A percentile compares a stretch with the other conserved stretches of the same genome.
Conservation (phyloP, 495 filamentous ascomycete species). For the Podospora pseudoanserina region DNA sequence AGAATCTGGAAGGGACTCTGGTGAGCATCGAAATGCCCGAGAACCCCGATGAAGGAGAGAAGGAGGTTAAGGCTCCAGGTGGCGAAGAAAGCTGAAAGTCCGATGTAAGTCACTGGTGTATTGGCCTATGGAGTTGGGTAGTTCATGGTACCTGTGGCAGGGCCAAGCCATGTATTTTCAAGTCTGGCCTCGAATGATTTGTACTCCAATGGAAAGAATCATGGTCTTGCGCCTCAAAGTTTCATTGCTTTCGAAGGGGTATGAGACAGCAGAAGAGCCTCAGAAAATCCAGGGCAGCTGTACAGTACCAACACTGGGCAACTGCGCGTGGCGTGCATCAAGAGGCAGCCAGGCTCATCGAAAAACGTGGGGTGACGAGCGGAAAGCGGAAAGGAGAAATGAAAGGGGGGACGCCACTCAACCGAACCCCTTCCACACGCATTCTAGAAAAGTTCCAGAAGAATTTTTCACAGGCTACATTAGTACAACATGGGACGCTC, state of each 20-base stretch:
- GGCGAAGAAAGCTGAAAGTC: background rate
- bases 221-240: too few species aligned
- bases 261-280: too few species aligned
- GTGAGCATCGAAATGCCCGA: conserved; percentile 17
- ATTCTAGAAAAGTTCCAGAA: conserved; percentile 10
- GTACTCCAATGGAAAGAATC: too few species aligned
- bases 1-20: conserved; percentile 45
- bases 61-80: background rate
- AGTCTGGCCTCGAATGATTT: too few species aligned
- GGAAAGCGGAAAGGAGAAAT: background rate
- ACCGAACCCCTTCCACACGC: background rate
- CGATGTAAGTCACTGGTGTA: too few species aligned
- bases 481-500: background rate
- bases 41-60: conserved; percentile 23
- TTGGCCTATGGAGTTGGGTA: too few species aligned
- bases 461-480: background rate
- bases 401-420: background rate
- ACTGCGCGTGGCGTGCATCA: background rate
- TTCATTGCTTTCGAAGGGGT: too few species aligned
- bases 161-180: too few species aligned
- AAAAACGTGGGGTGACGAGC: background rate
- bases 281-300: background rate
- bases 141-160: too few species aligned
- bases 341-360: background rate
- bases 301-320: background rate